These are phyloP conservation scores for Closterium sp. DNA, from an alignment of 139 green algal genomes.

Conservation along the genomic window DNA sequence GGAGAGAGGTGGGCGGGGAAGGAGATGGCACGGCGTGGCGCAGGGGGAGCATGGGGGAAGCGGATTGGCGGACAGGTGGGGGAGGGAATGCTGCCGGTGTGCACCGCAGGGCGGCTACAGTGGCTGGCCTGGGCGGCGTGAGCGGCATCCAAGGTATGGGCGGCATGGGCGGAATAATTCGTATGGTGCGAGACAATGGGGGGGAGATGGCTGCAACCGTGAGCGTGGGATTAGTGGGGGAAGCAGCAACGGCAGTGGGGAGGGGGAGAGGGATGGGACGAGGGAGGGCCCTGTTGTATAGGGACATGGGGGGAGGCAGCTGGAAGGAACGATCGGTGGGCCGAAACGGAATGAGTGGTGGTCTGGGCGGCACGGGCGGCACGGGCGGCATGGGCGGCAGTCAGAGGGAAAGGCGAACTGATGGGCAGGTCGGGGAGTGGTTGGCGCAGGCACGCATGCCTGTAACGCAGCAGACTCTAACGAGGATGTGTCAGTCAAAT, in stretches of 20 bases:
- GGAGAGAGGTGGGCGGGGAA: background rate
- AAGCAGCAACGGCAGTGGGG: background rate
- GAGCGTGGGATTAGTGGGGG: background rate
- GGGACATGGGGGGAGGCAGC: background rate
- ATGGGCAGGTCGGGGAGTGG: background rate
- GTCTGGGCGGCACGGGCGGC: background rate
- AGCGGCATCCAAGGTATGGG: too few species aligned
- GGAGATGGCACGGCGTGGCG: background rate
- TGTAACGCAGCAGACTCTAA: background rate
- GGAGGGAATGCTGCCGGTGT: background rate
- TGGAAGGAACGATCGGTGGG: background rate
- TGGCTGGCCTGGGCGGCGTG: background rate
- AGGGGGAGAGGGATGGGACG: too few species aligned
- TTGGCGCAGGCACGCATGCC: background rate
- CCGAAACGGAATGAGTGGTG: background rate
- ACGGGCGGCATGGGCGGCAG: background rate
- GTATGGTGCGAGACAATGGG: background rate
- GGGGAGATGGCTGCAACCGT: background rate
- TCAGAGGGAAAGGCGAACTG: background rate
- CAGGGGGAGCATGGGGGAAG: background rate
- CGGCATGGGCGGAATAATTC: background rate
- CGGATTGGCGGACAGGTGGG: background rate
- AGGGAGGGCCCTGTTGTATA: background rate
- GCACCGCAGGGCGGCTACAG: background rate
- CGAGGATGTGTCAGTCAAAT: background rate